phyloP scores from a whole-genome alignment of 192 early-diverging fungal species.

The Entrophospora sp. region DNA sequence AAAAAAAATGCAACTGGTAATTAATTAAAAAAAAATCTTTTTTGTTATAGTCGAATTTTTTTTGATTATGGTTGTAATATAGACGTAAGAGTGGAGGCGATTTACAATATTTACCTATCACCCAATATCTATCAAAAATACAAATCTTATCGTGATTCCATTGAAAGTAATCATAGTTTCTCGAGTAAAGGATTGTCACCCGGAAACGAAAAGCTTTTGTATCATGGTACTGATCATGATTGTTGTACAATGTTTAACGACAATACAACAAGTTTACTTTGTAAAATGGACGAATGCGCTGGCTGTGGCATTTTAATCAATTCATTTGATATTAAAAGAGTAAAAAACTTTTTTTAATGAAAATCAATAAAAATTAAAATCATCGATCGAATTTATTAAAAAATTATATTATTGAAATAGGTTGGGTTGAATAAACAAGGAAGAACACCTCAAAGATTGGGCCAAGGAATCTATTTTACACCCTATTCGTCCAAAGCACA shows the following conservation, averaged over 20 bases:
- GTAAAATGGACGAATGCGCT: background rate
- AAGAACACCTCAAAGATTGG: slow-evolving; percentile 2
- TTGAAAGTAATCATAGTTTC: background rate
- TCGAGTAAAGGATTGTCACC: background rate
- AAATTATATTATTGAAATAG: background rate
- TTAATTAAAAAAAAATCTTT: background rate
- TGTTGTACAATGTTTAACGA: background rate
- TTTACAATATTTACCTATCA: background rate
- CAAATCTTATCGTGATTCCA: background rate
- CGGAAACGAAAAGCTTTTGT: slow-evolving; percentile 7
- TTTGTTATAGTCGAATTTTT: background rate
- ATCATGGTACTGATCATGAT: slow-evolving; percentile 15
- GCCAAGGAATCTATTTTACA: slow-evolving; percentile 17
- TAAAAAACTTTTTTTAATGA: background rate
- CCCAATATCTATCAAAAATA: background rate
- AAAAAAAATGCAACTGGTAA: background rate
- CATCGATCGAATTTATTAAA: too few relatives aligned
- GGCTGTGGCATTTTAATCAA: slow-evolving; percentile 19
- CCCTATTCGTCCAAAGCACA: slow-evolving; percentile 2
- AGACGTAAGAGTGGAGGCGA: slow-evolving; percentile 4
- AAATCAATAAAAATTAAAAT: too few relatives aligned
- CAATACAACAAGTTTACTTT: background rate
- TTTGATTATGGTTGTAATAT: background rate
- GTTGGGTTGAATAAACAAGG: slow-evolving; percentile 2
- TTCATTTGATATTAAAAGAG: background rate